Base-by-base conservation (phyloP, 2,329 filamentous ascomycete species). In the Reticulascus tulasneorum region DNA sequence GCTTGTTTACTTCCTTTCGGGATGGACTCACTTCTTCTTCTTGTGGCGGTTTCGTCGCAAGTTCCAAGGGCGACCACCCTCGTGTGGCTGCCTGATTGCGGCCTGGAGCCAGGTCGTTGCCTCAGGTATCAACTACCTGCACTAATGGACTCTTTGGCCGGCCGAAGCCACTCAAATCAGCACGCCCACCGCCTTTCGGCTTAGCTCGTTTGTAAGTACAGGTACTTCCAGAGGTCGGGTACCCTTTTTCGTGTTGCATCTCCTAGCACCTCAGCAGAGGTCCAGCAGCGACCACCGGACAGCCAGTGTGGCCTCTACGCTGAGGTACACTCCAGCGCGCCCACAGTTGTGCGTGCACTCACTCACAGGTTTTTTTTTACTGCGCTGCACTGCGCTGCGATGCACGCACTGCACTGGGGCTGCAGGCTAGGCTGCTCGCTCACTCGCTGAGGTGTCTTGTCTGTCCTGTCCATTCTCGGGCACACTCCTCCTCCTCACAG, bases 101-200 rank as follows among this genome's bases (percentile, higher is more conserved):
- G 44, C 41, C 44, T 46, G 44, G 42, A 46, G 44, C 44, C 15
- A 12, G 5, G 3, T n/a, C 11, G n/a, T n/a, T 28, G 41, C 44
- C 44, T 46, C 34, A 46, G 44, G 44, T 41, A 37, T 25, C 24
- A n/a, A 9, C 24, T 29, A 29, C 35, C 29, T 33, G 27, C 34
- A 23, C 29, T 36, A 42, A 23, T 33, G 32, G 37, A 12, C 29
- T 44, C 31, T 38, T 35, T 42, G 38, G 44, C 28, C 26, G 12
- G 21, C 29, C 21, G 33, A 27, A 33, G 41, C 41, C 44, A 46
- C 38, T 42, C 44, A 46, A 38, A 44, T 46, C 44, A 44, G 29
- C 17, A 37, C 34, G 32, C 19, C 38, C 44, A 44, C 44, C 26
- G 41, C 41, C 29, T 38, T 44, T 46, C 35, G 29, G 38, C 41